Base-by-base conservation (phyloP, 1,284 basidiomycete genomes). In the Omphalotus olearius region DNA sequence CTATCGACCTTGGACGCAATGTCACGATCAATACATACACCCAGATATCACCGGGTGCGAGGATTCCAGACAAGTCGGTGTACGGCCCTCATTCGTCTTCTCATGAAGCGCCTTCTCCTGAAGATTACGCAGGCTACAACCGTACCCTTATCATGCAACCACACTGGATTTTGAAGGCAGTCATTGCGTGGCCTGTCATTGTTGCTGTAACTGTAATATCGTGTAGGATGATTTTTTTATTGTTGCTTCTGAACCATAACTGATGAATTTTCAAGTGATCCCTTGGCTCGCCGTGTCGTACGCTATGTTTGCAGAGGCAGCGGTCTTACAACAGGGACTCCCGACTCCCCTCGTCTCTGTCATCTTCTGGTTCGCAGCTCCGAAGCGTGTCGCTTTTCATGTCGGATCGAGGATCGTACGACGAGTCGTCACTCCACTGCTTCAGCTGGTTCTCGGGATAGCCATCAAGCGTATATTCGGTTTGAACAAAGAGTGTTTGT, bases 11-110 rank as follows among this genome's bases (percentile, higher is more conserved):
- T 45, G 72, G 72, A 6, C 54, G 61, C 5, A 61, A 65, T 23
- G 70, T 69, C 7, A 61, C 69, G 5, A 56, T 76, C 45, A 76
- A 76, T 59, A 72, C 72, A 0, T 73, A 68, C 51, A 74, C 73
- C 5, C 66, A 68, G 42, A 61, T 76, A 33, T 59, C 72, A 0
- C 73, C 73, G 5, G 73, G 73, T n/a, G 63, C 72, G 6, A 51
- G 57, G 20, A 69, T 75, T 41, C 56, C 65, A 0, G 66, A 68
- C 37, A 64, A 64, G 18, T 54, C 64, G 1, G 73, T 75, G 7
- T 75, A 70, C 46, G 74, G 74, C 5, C 74, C 74, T 5, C 74
- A 76, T 52, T 67, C 73, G 11, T 72, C 71, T 2, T 71, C 71
- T 11, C 63, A 69, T 54, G 72, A 75, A 20, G 45, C 55, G 1